Percentiles rank a stretch among this genome's conserved stretches.
Evolutionary conservation across 1,139 yeast species (phyloP).

Genomic region (Sugiyamaella xylanicola): DNA sequence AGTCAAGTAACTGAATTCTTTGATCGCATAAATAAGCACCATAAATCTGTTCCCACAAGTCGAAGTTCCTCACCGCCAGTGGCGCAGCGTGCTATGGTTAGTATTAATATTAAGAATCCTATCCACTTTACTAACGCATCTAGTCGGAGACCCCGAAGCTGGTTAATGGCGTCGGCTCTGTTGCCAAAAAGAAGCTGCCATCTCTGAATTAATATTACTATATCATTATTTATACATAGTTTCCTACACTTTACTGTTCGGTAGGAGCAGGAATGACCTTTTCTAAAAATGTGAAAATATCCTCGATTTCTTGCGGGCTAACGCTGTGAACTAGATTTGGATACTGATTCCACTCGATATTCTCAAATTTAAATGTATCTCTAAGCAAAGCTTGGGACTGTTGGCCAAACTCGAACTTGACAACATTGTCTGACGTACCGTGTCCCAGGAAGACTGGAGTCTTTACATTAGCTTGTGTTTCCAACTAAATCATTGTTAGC

Average conservation of each 20-base stretch:
- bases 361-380: conserved; percentile 55
- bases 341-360: conserved; percentile 61
- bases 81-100: conserved; percentile 16
- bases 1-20: conserved; percentile 37
- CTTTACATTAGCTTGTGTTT: conserved; percentile 49
- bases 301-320: conserved; percentile 63
- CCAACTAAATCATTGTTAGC: conserved; percentile 23
- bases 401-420: conserved; percentile 54
- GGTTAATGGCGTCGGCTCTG: conserved; percentile 2
- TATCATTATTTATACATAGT: conserved; percentile 4
- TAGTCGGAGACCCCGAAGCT: conserved; percentile 16
- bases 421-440: conserved; percentile 75
- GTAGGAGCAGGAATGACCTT: conserved; percentile 33
- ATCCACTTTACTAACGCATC: conserved; percentile 11
- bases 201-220: background rate
- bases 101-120: conserved; percentile 5
- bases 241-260: background rate
- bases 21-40: conserved; percentile 25
- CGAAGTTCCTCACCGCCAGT: conserved; percentile 27
- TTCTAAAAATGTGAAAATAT: conserved; percentile 57
- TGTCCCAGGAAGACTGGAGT: conserved; percentile 91
- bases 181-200: conserved; percentile 8
- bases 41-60: conserved; percentile 28
- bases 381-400: conserved; percentile 43
- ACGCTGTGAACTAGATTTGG: conserved; percentile 69